Evolutionary conservation across 2,329 filamentous ascomycete species (phyloP).

Genomic region (Cladosporium sp.): DNA sequence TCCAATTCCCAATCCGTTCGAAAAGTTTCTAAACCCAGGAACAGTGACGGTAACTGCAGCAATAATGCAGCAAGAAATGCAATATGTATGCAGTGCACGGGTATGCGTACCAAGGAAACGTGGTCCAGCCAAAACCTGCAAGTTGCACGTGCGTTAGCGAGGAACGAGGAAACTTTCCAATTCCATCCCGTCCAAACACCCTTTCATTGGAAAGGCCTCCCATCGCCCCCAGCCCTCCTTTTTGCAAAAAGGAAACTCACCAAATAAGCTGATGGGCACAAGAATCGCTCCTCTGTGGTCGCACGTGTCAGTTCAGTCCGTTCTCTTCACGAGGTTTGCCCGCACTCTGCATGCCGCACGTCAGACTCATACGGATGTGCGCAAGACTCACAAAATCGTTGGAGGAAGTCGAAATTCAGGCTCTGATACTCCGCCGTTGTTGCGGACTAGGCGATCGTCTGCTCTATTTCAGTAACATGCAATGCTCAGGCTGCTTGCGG

Average conservation of each 20-base stretch:
- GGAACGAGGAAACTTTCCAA: neutral
- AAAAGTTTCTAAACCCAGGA: conserved; percentile 14
- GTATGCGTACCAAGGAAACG: conserved; percentile 67
- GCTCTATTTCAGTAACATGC: neutral
- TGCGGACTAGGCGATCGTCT: conserved; percentile 51
- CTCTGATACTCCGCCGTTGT: conserved; percentile 59
- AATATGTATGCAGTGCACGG: conserved; percentile 35
- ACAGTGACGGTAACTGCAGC: conserved; percentile 16
- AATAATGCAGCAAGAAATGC: too few species aligned
- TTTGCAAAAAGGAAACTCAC: too few species aligned
- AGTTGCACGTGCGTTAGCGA: conserved; percentile 8
- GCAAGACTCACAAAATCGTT: conserved; percentile 36
- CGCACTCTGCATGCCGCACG: conserved; percentile 1
- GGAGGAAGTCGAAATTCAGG: conserved; percentile 83
- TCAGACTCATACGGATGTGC: too few species aligned
- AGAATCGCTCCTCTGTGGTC: conserved; percentile 58
- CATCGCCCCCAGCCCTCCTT: too few species aligned
- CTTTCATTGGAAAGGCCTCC: too few species aligned
- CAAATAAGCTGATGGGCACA: conserved; percentile 77
- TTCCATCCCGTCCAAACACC: conserved; percentile 8
- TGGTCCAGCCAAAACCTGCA: conserved; percentile 74
- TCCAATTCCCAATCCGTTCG: conserved; percentile 4
- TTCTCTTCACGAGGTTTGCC: conserved; percentile 38
- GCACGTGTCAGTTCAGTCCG: conserved; percentile 17
- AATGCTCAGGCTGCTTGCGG: too few species aligned